Evolutionary conservation across 1,284 basidiomycete species (phyloP).

Genomic region (Ganoderma meredithae): DNA sequence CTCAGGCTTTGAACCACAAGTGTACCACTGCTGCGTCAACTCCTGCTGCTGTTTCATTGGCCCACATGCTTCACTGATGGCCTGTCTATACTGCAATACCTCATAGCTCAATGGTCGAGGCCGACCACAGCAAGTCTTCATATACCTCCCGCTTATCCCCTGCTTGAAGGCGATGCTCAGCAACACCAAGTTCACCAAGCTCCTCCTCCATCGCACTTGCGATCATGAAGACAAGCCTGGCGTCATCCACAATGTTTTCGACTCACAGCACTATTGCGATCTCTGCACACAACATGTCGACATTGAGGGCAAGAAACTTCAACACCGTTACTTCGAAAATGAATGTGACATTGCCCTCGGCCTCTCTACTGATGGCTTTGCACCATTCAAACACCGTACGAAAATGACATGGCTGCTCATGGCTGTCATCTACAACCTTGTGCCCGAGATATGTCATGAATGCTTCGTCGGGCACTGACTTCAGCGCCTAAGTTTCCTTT

Average conservation of each 20-base stretch:
- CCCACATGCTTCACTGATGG: conserved; percentile 28
- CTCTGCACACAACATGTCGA: neutral
- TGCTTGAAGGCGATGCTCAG: conserved; percentile 24
- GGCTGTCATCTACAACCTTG: conserved; percentile 49
- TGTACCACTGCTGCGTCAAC: conserved; percentile 47
- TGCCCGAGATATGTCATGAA: too few species aligned
- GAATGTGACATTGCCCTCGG: conserved; percentile 41
- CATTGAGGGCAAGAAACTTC: neutral
- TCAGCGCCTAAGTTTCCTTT: too few species aligned
- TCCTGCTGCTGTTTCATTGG: conserved; percentile 46
- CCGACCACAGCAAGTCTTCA: conserved; percentile 23
- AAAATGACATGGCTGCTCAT: conserved; percentile 51
- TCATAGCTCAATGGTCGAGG: conserved; percentile 33
- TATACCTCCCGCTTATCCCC: conserved; percentile 31
- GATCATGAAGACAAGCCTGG: conserved; percentile 18
- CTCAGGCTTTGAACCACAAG: conserved; percentile 40
- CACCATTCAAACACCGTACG: conserved; percentile 46
- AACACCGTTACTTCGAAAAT: conserved; percentile 35
- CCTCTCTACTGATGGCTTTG: conserved; percentile 45
- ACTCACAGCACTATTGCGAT: neutral
- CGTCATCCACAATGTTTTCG: conserved; percentile 18
- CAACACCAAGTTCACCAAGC: conserved; percentile 19
- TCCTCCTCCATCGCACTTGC: conserved; percentile 35
- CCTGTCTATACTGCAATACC: conserved; percentile 45
- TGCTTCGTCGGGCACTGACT: conserved; percentile 38